Base-by-base conservation (phyloP, 257 asterid genomes). In the Eucommia ulmoides region DNA sequence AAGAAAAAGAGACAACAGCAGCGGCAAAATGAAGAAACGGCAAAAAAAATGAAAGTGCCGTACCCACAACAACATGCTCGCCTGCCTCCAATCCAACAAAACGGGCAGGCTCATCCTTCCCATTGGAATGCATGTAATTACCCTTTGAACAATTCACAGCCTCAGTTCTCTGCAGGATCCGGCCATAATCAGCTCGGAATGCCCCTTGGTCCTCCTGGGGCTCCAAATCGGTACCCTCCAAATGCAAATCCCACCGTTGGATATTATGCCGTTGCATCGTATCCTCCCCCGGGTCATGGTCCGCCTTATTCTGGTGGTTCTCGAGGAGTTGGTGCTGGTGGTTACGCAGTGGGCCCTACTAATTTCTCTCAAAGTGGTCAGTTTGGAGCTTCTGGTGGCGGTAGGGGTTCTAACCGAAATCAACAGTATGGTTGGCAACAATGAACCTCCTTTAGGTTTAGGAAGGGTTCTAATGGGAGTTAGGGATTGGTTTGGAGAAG, bases 1-100 rank as follows among this genome's bases (percentile, higher is more conserved):
- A 89, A 85, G 94, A 89, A 77, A 64, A 91, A 77, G 65, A 65
- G 96, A 55, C 98, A 81, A 74, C 92, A 83, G 58, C 98, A 91
- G 45, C 65, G 94, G 15, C 91, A 82, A 65, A 78, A 77, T 3
- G 96, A 91, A 60, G 94, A 91, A 75, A 48, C 59, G 12, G 89
- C 99, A n/a, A 91, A 83, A 62, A 64, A 93, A 52, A 94, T 79
- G 62, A 86, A 91, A 68, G 9, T 70, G 52, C 93, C 65, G 65
- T 84, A 86, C 44, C 86, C 94, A 14, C 97, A 80, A 21, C 93
- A 74, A 52, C 95, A 88, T 44, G 55, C 89, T 38, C 94, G 89
- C 33, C 59, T 83, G 63, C 93, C 95, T 44, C 99, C 96, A 20
- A 68, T 86, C 61, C 96, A 86, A 56, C 96, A 79, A 29, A 20